phyloP scores from a whole-genome alignment of 495 filamentous ascomycete species.

The Terfezia claveryi region DNA sequence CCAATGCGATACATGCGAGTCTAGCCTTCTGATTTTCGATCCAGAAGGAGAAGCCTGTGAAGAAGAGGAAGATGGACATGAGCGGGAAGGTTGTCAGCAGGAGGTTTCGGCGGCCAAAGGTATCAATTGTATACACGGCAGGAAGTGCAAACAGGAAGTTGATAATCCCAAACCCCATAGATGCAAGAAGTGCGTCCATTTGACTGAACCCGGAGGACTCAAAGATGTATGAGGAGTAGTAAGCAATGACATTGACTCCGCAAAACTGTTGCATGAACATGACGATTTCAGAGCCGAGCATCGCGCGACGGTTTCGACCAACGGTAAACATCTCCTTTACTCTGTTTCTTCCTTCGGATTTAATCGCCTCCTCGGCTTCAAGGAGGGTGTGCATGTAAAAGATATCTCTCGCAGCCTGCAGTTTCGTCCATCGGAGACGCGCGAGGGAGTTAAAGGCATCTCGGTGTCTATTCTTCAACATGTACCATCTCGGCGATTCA shows the following conservation, averaged over 20 bases:
- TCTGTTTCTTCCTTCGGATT: conserved; percentile 30
- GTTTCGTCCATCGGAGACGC: conserved; percentile 40
- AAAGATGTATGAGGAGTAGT: conserved; percentile 49
- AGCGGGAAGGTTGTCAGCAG: conserved; percentile 58
- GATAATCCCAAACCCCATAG: conserved; percentile 54
- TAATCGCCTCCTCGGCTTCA: conserved; percentile 41
- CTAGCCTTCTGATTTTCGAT: conserved; percentile 32
- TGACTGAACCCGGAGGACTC: conserved; percentile 32
- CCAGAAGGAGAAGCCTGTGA: conserved; percentile 63
- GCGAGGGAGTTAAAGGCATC: conserved; percentile 47
- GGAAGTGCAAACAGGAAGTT: conserved; percentile 63
- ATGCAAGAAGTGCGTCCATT: conserved; percentile 37
- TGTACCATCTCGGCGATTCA: conserved; percentile 46
- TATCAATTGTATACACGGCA: conserved; percentile 63
- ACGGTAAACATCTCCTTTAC: conserved; percentile 48
- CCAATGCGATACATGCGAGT: conserved; percentile 39
- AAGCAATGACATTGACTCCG: conserved; percentile 41
- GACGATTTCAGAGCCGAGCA: conserved; percentile 49
- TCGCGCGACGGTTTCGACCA: conserved; percentile 57
- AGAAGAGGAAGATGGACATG: conserved; percentile 49
- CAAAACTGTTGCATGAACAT: conserved; percentile 57
- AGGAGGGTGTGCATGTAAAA: conserved; percentile 61
- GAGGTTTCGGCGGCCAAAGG: conserved; percentile 60
- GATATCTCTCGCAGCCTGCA: conserved; percentile 62
- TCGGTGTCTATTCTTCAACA: conserved; percentile 41